Percentiles rank a stretch among this genome's conserved stretches.
Evolutionary conservation across 2,329 filamentous ascomycete species (phyloP).

Genomic region (Beauveria scarabaeidicola): DNA sequence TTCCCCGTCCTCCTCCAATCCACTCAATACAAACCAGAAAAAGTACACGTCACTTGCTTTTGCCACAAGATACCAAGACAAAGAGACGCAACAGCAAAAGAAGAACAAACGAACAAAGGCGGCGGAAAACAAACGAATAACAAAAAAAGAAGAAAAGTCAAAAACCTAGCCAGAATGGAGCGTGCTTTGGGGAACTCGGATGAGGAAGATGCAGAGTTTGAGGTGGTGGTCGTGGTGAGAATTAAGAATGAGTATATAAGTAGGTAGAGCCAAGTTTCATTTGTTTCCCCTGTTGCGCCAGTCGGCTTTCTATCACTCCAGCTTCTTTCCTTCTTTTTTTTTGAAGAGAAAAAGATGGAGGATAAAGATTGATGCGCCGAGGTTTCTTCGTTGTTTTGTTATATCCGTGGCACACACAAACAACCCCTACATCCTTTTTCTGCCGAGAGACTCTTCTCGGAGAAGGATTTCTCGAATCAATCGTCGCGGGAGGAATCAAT

Average conservation of each 20-base stretch:
- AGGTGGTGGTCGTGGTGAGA: background rate
- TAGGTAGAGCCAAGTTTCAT: slow-evolving; percentile 1
- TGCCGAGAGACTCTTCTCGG: background rate
- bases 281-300: background rate
- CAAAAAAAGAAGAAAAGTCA: background rate
- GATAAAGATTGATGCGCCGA: too few relatives aligned
- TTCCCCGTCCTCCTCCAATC: background rate
- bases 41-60: background rate
- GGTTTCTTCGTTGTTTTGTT: too few relatives aligned
- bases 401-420: background rate
- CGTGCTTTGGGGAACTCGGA: background rate
- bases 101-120: background rate
- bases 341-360: background rate
- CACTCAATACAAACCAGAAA: background rate
- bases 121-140: background rate
- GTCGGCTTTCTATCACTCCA: background rate
- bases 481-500: background rate
- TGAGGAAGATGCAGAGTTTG: background rate
- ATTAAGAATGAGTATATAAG: slow-evolving; percentile 9
- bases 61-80: background rate
- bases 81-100: background rate
- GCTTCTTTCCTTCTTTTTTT: background rate
- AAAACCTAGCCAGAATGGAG: background rate
- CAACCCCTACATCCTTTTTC: background rate
- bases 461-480: too few relatives aligned